Conservation (phyloP, 1,284 basidiomycete species). For the Boletus smithii region DNA sequence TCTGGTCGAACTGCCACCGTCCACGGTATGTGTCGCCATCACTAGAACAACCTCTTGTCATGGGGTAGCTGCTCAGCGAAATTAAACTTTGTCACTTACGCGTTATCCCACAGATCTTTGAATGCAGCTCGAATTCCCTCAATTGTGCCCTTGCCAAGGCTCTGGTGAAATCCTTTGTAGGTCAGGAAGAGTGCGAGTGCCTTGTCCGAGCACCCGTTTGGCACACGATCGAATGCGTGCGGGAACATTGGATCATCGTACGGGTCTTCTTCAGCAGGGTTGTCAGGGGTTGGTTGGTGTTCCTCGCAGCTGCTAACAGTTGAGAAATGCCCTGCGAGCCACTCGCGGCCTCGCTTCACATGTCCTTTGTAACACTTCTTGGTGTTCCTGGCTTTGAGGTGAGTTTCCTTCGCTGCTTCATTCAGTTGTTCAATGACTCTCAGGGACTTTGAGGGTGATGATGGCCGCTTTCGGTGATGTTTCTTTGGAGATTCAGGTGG, state of each 20-base stretch:
- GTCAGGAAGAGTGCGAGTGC: background rate
- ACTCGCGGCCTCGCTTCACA: background rate
- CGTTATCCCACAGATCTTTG: conserved; percentile 8
- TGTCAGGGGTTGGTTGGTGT: too few relatives aligned
- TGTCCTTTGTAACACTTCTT: background rate
- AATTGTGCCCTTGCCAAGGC: background rate
- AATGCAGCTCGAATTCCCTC: conserved; percentile 1
- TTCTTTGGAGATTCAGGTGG: background rate
- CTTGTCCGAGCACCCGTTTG: background rate
- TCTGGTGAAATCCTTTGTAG: conserved; percentile 1
- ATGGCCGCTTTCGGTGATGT: background rate
- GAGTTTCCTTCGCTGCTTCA: background rate
- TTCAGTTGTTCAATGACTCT: background rate
- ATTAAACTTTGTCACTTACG: background rate
- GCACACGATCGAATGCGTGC: background rate
- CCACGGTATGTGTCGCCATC: background rate
- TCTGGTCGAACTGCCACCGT: background rate
- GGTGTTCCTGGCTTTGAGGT: background rate
- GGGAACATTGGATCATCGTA: background rate
- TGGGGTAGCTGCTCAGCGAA: too few relatives aligned
- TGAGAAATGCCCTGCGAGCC: background rate
- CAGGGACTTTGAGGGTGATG: background rate
- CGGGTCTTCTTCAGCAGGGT: background rate
- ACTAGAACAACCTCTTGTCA: background rate
- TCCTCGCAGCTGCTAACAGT: background rate